A percentile compares a stretch with the other conserved stretches of the same genome.
phyloP scores from a whole-genome alignment of 805 yeast species.

The Yarrowia bubula region DNA sequence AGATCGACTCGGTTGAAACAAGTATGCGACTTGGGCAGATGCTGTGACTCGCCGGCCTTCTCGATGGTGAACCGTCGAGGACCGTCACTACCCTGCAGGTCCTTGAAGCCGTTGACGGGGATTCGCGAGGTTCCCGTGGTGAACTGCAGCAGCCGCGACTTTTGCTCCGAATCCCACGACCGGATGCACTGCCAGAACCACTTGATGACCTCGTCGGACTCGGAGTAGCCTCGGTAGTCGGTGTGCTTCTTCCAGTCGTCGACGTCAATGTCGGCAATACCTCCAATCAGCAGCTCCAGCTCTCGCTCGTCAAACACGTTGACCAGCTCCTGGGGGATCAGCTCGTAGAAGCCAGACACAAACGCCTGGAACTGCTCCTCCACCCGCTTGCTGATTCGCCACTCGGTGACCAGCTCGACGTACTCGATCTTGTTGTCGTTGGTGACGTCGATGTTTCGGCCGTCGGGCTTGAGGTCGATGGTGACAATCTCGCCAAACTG shows the following conservation, averaged over 20 bases:
- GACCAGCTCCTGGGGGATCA: conserved; percentile 94
- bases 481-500: conserved; percentile 90
- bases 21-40: conserved; percentile 94
- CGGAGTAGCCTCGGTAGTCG: conserved; percentile 97
- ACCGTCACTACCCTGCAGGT: conserved; percentile 97
- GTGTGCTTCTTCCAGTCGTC: conserved; percentile 99
- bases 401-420: conserved; percentile 90
- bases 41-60: conserved; percentile 91
- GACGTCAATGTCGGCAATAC: conserved; percentile 95
- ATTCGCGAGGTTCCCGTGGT: conserved; percentile 99
- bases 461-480: conserved; percentile 86
- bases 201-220: conserved; percentile 91
- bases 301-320: conserved; percentile 98
- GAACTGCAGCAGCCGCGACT: conserved; percentile 91
- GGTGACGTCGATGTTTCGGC: conserved; percentile 84
- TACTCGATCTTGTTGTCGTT: conserved; percentile 94
- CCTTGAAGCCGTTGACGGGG: conserved; percentile 98
- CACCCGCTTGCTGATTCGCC: conserved; percentile 91
- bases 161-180: conserved; percentile 95
- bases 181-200: conserved; percentile 98
- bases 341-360: conserved; percentile 94
- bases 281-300: conserved; percentile 93
- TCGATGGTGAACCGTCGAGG: conserved; percentile 99
- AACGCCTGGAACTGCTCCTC: conserved; percentile 96
- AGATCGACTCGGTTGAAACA: conserved; percentile 98